These are phyloP conservation scores for Tylopilus sp. DNA, from an alignment of 768 basidiomycete species.

Conservation along the genomic window DNA sequence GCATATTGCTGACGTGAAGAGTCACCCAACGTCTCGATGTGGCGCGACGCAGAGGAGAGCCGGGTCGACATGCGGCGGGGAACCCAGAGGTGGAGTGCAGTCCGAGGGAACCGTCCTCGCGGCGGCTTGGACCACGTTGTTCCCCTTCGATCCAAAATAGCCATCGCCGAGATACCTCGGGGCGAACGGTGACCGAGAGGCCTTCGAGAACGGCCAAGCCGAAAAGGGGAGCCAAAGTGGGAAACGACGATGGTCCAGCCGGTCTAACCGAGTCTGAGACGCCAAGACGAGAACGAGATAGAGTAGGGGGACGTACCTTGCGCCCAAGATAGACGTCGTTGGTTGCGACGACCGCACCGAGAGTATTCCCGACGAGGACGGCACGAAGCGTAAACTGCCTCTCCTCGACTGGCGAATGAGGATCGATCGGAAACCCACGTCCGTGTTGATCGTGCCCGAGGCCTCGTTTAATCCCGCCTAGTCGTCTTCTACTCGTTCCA, in stretches of 20 bases:
- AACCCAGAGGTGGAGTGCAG: conserved; percentile 58
- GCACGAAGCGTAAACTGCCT: conserved; percentile 54
- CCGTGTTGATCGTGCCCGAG: conserved; percentile 19
- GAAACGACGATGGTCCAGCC: conserved; percentile 66
- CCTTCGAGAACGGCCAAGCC: conserved; percentile 57
- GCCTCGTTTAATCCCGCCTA: background rate
- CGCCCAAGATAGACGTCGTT: conserved; percentile 67
- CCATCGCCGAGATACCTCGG: conserved; percentile 47
- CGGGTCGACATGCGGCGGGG: conserved; percentile 57
- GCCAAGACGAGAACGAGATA: background rate
- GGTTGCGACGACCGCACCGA: conserved; percentile 56
- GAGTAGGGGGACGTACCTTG: conserved; percentile 32
- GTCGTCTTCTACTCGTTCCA: background rate
- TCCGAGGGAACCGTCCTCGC: conserved; percentile 51
- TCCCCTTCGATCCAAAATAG: conserved; percentile 63
- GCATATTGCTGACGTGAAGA: conserved; percentile 53
- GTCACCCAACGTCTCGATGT: conserved; percentile 49
- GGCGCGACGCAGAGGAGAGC: conserved; percentile 44
- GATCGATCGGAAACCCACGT: conserved; percentile 53
- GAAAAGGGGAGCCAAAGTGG: conserved; percentile 44
- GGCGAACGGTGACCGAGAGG: conserved; percentile 44
- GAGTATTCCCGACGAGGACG: conserved; percentile 45
- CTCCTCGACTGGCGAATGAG: conserved; percentile 37
- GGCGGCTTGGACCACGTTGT: conserved; percentile 27
- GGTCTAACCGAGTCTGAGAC: conserved; percentile 31